Base-by-base conservation (phyloP, 306 rosid species). In the Prunus davidiana region DNA sequence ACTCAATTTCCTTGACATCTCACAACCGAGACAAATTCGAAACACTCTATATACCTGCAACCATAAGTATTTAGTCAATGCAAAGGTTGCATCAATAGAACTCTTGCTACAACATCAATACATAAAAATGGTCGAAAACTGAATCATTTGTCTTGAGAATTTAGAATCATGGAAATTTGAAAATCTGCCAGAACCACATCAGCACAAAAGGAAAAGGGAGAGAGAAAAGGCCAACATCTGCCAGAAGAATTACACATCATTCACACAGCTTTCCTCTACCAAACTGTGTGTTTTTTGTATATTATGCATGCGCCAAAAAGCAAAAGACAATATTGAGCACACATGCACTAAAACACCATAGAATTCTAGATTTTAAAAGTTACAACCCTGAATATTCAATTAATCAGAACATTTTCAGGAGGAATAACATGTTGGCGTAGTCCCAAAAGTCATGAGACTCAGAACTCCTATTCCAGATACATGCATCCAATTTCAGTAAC, bases 301-400 rank as follows among this genome's bases (percentile, higher is more conserved):
- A 52, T 18, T 18, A 56, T 56, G 13, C 25, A 56, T 8, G 25
- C 14, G 13, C 27, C 12, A n/a, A 10, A 56, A n/a, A 2, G 8
- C 24, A 16, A 14, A 20, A 46, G 12, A 68, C 20, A 68, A 20
- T 47, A 68, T 28, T 25, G 41, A 49, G 13, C 60, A 10, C 10
- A 15, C 2, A 69, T 69, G 54, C 74, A 25, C 58, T 8, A 52
- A 25, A 46, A 57, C 67, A 57, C 27, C 58, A 3, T 2, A 58
- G 76, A 4, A 43, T 72, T 34, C 51, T 3, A 41, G 9, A 41
- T 3, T 72, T 38, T 3, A 22, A 55, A 55, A 20, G 51, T 71
- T n/a, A 34, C 65, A 38, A 49, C 50, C 22, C 41, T 69, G 30
- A 8, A 20, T 64, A 71, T 71, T 71, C 66, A 72, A 55, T 45